Conservation (phyloP, 768 basidiomycete species). For the Rhodotorula babjevae region DNA sequence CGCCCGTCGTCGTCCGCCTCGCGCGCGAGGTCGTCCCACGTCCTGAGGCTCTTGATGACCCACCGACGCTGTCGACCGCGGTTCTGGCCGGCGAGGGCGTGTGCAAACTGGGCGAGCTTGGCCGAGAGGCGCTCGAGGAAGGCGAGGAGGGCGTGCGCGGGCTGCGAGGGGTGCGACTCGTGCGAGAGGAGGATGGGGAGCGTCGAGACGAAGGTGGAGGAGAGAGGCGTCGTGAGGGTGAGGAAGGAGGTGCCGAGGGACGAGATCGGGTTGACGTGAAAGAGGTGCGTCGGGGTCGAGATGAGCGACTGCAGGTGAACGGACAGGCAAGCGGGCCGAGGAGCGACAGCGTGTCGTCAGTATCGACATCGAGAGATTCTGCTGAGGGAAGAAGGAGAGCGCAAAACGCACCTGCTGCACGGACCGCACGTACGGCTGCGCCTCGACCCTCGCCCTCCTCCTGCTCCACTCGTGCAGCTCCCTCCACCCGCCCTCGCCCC, state of each 20-base stretch:
- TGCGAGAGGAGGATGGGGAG: not conserved
- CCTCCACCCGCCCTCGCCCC: not conserved
- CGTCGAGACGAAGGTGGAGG: not conserved
- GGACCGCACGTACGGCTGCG: constrained; percentile 21
- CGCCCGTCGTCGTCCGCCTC: not conserved
- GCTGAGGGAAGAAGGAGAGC: no score
- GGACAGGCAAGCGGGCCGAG: not conserved
- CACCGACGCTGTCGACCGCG: constrained; percentile 20
- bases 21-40: not conserved
- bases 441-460: not conserved
- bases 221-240: not conserved
- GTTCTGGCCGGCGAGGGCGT: constrained; percentile 16
- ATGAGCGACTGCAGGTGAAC: constrained; percentile 8
- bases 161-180: constrained; percentile 1
- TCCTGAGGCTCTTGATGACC: not conserved
- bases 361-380: no score
- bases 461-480: constrained; percentile 6
- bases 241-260: constrained; percentile 27
- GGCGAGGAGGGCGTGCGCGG: constrained; percentile 1
- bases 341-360: not conserved
- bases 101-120: not conserved
- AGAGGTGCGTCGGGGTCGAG: constrained; percentile 20
- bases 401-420: constrained; percentile 13
- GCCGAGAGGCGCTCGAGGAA: constrained; percentile 16
- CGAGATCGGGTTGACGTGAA: not conserved